Evolutionary conservation across 768 basidiomycete species (phyloP).

Genomic region (Mycena indigotica): DNA sequence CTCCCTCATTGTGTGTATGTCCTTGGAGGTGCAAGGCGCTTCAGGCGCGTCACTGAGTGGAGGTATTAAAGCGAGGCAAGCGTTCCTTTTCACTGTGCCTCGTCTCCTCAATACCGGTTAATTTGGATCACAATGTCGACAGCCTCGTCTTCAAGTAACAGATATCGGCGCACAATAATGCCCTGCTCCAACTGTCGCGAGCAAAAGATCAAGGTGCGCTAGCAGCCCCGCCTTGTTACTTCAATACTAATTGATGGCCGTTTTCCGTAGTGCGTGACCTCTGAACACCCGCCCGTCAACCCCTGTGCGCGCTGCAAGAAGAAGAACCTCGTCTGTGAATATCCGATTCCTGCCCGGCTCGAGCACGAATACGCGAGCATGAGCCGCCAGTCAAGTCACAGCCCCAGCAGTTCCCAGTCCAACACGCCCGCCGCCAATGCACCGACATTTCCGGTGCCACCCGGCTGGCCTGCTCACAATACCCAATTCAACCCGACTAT

Average conservation of each 20-base stretch:
- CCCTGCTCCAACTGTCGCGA: neutral
- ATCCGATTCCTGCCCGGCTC: neutral
- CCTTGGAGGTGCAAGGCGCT: neutral
- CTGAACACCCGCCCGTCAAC: slow-evolving; percentile 2
- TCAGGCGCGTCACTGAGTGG: neutral
- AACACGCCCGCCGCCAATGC: neutral
- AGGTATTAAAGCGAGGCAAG: neutral
- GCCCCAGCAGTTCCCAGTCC: neutral
- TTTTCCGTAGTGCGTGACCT: neutral
- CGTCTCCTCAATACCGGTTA: neutral
- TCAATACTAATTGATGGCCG: neutral
- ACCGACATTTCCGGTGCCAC: neutral
- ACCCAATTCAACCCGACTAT: neutral
- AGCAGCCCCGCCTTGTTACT: neutral
- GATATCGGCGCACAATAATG: neutral
- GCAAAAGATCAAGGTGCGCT: slow-evolving; percentile 1
- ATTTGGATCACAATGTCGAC: neutral
- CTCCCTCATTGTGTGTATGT: too few relatives aligned
- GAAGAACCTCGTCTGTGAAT: neutral
- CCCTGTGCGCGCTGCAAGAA: neutral
- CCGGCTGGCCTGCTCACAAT: neutral
- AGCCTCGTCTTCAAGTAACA: neutral
- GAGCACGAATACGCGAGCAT: neutral
- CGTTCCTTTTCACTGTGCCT: neutral
- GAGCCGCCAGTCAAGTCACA: neutral